Base-by-base conservation (phyloP, 75 land plant species). In the Selaginella tamariscina region DNA sequence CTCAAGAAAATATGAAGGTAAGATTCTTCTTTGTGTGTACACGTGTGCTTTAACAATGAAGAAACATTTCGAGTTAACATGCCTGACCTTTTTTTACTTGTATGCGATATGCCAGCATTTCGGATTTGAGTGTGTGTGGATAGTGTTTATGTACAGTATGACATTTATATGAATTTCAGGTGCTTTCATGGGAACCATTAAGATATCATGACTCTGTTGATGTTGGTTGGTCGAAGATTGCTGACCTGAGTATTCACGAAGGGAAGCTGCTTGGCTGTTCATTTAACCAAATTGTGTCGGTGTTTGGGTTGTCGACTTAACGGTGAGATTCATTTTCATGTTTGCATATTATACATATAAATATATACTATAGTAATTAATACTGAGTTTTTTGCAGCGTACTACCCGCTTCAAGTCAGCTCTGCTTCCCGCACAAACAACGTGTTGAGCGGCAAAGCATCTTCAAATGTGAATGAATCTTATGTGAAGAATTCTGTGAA, bases 271-370 rank as follows among this genome's bases (percentile, higher is more conserved):
- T 59, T 59, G 62, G 62, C 26, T 59, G 62, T 59, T 59, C 62
- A 9, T 59, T 23, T 26, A 59, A 59, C 62, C 23, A 59, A 23
- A n/a, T 59, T 59, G 62, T 59, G 62, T 59, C 62, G 26, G 62
- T n/a, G 62, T 59, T 5, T 59, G 62, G 62, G 62, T 59, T 63
- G 97, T 83, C 2, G 97, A 92, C 49, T 77, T 92, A 27, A 72
- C 80, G 82, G 97, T 91, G 73, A 32, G 65, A 32, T 9, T 39
- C 15, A n/a, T n/a, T n/a, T n/a, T n/a, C n/a, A n/a, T n/a, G n/a
- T n/a, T n/a, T n/a, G n/a, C n/a, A n/a, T n/a, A n/a, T n/a, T n/a
- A n/a, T n/a, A n/a, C n/a, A n/a, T n/a, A n/a, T n/a, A n/a, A n/a
- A n/a, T n/a, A n/a, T n/a, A n/a, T n/a, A n/a, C n/a, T n/a, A n/a